Base-by-base conservation (phyloP, 441 rosid genomes). In the Populus tomentosa region DNA sequence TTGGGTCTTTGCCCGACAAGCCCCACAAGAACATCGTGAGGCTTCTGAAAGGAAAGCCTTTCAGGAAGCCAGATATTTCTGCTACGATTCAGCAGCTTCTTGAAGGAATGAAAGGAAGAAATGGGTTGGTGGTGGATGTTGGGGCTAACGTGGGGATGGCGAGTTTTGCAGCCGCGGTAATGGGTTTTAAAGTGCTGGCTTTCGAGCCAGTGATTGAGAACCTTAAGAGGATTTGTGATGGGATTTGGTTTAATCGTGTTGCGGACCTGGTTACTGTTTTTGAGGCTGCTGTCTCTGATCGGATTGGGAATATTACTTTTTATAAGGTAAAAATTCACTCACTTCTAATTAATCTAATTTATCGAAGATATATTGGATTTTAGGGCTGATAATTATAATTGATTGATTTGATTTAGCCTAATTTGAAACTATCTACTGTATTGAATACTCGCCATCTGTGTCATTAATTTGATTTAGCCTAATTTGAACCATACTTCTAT, bases 71-170 rank as follows among this genome's bases (percentile, higher is more conserved):
- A 33, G 97, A 94, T 80, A 96, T 94, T 66, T 94, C 99, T 13
- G 87, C 81, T 2, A 94, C 98, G 35, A 84, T 96, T 70, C 98
- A 96, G 84, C 90, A 84, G 69, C 75, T 91, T 4, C 72, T 96
- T 70, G 94, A 90, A 81, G 82, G 67, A 56, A 70, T 83, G 83
- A 86, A 79, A 13, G 72, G 32, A 10, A 84, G 77, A 76, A 80
- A 86, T 74, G 98, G 97, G 38, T 59, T 89, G 56, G 87, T 96
- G 35, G 86, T 96, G 50, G 99, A 95, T 81, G 99, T 95, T 5
- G 98, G 99, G 9, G 98, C 99, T 67, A 93, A 95, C 84, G 97
- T 95, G 11, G 98, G 98, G 3, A 94, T 96, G 98, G 98, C 98
- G 13, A 92, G 93, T 81, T 94, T 96, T 50, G 97, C 98, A 1